Percentiles rank a stretch among this genome's conserved stretches.
These are phyloP conservation scores for Hyphopichia burtonii DNA, from an alignment of 1,139 yeast genomes.

Conservation along the genomic window DNA sequence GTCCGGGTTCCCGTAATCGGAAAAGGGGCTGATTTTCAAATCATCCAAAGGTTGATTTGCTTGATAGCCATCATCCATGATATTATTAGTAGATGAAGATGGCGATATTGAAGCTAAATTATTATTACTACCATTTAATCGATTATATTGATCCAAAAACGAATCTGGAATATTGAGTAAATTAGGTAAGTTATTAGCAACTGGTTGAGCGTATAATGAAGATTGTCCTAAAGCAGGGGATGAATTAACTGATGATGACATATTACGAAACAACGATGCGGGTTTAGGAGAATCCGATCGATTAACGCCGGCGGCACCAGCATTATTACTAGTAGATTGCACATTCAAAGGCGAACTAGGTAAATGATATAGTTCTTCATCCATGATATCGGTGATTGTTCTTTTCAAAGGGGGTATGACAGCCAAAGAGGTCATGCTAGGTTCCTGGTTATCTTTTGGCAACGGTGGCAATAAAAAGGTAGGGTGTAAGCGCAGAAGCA, in stretches of 20 bases:
- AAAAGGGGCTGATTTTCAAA: slow-evolving; percentile 26
- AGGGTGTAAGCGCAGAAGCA: background rate
- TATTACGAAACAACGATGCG: slow-evolving; percentile 2
- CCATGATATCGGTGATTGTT: slow-evolving; percentile 58
- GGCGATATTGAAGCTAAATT: background rate
- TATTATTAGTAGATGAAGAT: slow-evolving; percentile 3
- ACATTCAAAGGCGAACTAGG: slow-evolving; percentile 24
- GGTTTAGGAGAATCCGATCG: slow-evolving; percentile 10
- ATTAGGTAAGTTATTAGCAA: slow-evolving; percentile 19
- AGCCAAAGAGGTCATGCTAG: slow-evolving; percentile 45
- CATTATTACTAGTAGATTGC: slow-evolving; percentile 5
- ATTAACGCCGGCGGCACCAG: slow-evolving; percentile 1
- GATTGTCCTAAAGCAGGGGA: slow-evolving; percentile 16
- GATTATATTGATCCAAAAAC: slow-evolving; percentile 27
- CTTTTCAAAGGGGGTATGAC: slow-evolving; percentile 49
- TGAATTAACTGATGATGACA: slow-evolving; percentile 12
- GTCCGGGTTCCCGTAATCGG: slow-evolving; percentile 41
- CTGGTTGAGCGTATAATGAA: slow-evolving; percentile 7
- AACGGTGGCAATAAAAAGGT: background rate
- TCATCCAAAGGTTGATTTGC: background rate
- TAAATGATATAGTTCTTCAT: slow-evolving; percentile 61
- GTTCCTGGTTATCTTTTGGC: background rate
- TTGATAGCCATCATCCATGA: slow-evolving; percentile 2
- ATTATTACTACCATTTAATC: slow-evolving; percentile 4
- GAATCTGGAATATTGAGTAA: slow-evolving; percentile 33